Evolutionary conservation across 2,329 filamentous ascomycete genomes (phyloP).

Genomic region (Hypoxylon sp.): DNA sequence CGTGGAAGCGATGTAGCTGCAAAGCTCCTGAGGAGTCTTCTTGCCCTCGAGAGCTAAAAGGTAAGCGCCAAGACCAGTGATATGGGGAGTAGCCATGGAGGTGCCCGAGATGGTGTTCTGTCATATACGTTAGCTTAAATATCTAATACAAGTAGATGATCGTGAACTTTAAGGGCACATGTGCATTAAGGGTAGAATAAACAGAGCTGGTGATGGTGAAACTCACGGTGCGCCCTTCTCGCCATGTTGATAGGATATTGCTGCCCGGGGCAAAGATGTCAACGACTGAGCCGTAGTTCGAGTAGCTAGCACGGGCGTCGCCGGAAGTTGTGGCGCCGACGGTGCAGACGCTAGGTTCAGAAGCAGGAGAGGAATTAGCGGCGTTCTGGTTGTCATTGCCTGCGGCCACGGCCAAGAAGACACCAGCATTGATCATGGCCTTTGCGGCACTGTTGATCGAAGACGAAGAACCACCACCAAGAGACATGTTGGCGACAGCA

Average conservation of each 20-base stretch:
- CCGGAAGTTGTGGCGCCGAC: constrained; percentile 64
- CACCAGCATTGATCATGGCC: constrained; percentile 61
- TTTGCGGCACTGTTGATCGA: constrained; percentile 67
- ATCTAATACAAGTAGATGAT: background rate
- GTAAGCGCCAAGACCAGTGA: constrained; percentile 74
- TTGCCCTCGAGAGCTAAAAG: constrained; percentile 62
- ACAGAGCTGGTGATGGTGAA: background rate
- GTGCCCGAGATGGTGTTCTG: constrained; percentile 69
- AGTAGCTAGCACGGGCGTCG: constrained; percentile 61
- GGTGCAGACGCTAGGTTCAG: constrained; percentile 64
- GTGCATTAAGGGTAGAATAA: constrained; percentile 1
- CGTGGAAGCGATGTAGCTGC: constrained; percentile 59
- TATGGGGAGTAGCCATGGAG: constrained; percentile 73
- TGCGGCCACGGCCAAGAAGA: constrained; percentile 69
- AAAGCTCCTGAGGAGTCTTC: constrained; percentile 60
- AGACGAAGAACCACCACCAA: constrained; percentile 62
- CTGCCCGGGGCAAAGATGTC: constrained; percentile 62
- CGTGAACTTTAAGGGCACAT: background rate
- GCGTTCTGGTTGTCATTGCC: constrained; percentile 65
- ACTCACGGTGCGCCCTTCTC: constrained; percentile 54
- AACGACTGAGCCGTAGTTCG: constrained; percentile 64
- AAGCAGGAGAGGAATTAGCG: constrained; percentile 63
- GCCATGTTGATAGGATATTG: constrained; percentile 60
- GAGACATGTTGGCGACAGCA: constrained; percentile 70
- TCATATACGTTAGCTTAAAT: constrained; percentile 47